Percentiles rank a stretch among this genome's conserved stretches.
These are phyloP conservation scores for Arthrinium phaeospermum DNA, from an alignment of 2,329 filamentous ascomycete genomes.

Conservation along the genomic window DNA sequence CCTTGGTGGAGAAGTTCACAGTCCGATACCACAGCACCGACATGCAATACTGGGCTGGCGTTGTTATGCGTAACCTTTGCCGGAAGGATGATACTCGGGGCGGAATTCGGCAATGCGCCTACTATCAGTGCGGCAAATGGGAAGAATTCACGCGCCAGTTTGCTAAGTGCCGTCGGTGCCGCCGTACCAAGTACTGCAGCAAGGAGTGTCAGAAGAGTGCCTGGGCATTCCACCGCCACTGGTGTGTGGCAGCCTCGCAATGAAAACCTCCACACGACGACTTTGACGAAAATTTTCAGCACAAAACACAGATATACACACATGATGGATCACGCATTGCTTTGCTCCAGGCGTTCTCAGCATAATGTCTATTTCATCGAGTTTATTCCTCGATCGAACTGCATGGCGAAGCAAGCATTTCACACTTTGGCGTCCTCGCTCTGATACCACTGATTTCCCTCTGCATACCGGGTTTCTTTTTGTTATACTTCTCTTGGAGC, in stretches of 20 bases:
- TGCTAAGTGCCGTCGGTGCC: conserved; percentile 94
- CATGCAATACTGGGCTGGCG: conserved; percentile 99
- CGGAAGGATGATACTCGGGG: conserved; percentile 95
- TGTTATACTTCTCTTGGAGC: conserved; percentile 18
- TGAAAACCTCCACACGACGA: conserved; percentile 37
- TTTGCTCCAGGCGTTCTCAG: conserved; percentile 39
- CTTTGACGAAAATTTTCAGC: conserved; percentile 25
- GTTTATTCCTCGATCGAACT: conserved; percentile 40
- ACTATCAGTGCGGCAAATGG: conserved; percentile 98
- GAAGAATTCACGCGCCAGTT: conserved; percentile 96
- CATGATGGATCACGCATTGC: conserved; percentile 29
- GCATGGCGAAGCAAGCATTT: conserved; percentile 47
- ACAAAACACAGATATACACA: conserved; percentile 16
- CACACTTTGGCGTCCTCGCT: conserved; percentile 41
- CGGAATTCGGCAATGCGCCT: conserved; percentile 95
- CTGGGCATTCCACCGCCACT: conserved; percentile 97
- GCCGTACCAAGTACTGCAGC: conserved; percentile 98
- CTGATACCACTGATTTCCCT: conserved; percentile 45
- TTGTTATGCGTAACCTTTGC: conserved; percentile 98
- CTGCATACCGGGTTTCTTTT: conserved; percentile 42
- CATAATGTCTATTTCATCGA: conserved; percentile 44
- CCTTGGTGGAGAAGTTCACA: conserved; percentile 97
- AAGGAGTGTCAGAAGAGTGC: conserved; percentile 99
- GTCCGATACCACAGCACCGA: conserved; percentile 92
- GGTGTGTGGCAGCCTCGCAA: conserved; percentile 81